Base-by-base conservation (phyloP, 2,329 filamentous ascomycete species). In the Fusarium secorum region DNA sequence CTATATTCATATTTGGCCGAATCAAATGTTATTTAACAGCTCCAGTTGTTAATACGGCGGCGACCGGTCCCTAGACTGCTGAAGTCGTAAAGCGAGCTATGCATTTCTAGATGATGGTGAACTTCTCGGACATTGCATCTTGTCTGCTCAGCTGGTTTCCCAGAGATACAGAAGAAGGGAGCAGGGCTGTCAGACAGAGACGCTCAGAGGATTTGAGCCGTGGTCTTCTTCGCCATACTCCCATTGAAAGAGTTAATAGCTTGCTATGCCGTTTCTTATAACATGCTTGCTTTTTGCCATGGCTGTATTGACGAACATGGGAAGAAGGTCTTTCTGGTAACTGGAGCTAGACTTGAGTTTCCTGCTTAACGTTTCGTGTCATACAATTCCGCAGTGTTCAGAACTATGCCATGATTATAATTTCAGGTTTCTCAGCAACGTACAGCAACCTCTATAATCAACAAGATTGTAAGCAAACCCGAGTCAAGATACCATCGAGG, bases 401-500 rank as follows among this genome's bases (percentile, higher is more conserved):
- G 24, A 20, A n/a, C 1, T 3, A n/a, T 28, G 4, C 13, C 9
- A 15, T 11, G 42, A 15, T 5, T 28, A 9, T 15, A 10, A 5
- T 39, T 41, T 22, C 9, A 0, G 8, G 5, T 28, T 8, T 15
- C 9, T 9, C 14, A 46, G 10, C 7, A 13, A 30, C 1, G 4
- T 13, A 3, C 11, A 44, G 10, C 11, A 13, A 14, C 11, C 4
- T 13, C 0, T 0, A n/a, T 5, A n/a, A 28, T 15, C 3, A 30
- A 30, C 3, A 17, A 6, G 7, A 7, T 7, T 6, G 14, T 9
- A 17, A 5, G 4, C 26, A 17, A n/a, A 4, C 0, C 3, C 1
- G 10, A n/a, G 20, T 4, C 10, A 11, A n/a, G 26, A 17, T 5
- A 11, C 8, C 24, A 14, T 11, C 14, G 2, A 30, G 9, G 26